Evolutionary conservation across 768 basidiomycete genomes (phyloP).

Genomic region (Infundibulicybe gibba): DNA sequence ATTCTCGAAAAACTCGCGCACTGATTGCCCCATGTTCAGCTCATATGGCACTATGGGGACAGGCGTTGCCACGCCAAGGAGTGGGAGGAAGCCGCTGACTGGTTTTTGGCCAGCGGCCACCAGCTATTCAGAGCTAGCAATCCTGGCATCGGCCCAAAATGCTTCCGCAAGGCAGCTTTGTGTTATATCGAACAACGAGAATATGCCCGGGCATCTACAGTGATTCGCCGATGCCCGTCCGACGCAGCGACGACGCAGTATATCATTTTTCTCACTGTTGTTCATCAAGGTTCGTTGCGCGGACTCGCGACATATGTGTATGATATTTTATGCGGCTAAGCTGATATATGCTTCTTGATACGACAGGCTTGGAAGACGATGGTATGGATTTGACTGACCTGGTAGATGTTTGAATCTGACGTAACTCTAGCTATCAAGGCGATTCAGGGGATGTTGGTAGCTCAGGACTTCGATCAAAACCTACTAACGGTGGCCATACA

Average conservation of each 20-base stretch:
- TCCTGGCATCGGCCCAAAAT: constrained; percentile 58
- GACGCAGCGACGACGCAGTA: constrained; percentile 79
- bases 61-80: constrained; percentile 71
- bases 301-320: constrained; percentile 9
- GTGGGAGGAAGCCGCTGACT: constrained; percentile 76
- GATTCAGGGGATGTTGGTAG: constrained; percentile 65
- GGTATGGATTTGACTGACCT: constrained; percentile 36
- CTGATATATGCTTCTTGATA: background rate
- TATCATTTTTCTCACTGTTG: constrained; percentile 69
- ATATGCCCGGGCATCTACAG: constrained; percentile 64
- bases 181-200: constrained; percentile 79
- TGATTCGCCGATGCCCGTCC: constrained; percentile 68
- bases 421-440: constrained; percentile 53
- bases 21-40: constrained; percentile 33
- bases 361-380: constrained; percentile 75
- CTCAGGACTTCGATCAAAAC: constrained; percentile 79
- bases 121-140: constrained; percentile 54
- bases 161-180: constrained; percentile 79
- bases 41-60: constrained; percentile 85
- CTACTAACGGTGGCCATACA: constrained; percentile 83
- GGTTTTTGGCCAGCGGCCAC: constrained; percentile 75
- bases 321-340: background rate
- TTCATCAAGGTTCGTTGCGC: constrained; percentile 67
- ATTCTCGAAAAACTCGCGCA: constrained; percentile 12
- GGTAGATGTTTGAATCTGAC: constrained; percentile 1